phyloP scores from a whole-genome alignment of 495 filamentous ascomycete genomes.

The Lophiostoma macrostomum region DNA sequence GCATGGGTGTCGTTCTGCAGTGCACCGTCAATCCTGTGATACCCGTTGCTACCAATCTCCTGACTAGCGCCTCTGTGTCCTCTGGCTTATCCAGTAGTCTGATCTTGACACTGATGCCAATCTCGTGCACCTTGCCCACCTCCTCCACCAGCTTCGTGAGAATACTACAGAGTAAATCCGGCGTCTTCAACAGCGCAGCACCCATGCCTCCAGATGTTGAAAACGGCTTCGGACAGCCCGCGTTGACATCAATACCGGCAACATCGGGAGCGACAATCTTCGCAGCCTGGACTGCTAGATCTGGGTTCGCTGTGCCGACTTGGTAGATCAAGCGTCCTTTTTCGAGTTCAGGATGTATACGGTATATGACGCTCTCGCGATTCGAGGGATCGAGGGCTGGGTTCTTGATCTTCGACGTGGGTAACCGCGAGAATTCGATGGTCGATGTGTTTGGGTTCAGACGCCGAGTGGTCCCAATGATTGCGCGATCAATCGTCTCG shows the following conservation, averaged over 20 bases:
- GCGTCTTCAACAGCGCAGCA: conserved; percentile 77
- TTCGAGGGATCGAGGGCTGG: conserved; percentile 40
- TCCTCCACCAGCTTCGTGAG: conserved; percentile 75
- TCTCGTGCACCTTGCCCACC: conserved; percentile 68
- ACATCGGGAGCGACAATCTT: conserved; percentile 81
- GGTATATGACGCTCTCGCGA: conserved; percentile 75
- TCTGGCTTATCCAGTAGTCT: conserved; percentile 74
- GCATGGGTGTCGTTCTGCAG: conserved; percentile 94
- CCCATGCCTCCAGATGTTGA: conserved; percentile 91
- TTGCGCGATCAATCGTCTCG: conserved; percentile 84
- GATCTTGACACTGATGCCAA: conserved; percentile 95
- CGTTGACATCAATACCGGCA: conserved; percentile 92
- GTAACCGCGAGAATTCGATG: conserved; percentile 76
- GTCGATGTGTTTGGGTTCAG: conserved; percentile 69
- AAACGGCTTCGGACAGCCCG: conserved; percentile 96
- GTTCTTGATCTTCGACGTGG: conserved; percentile 65
- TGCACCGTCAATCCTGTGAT: conserved; percentile 91
- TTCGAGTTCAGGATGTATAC: conserved; percentile 74
- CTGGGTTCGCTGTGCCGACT: conserved; percentile 78
- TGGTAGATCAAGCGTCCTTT: conserved; percentile 76
- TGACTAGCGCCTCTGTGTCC: conserved; percentile 70
- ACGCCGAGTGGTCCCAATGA: conserved; percentile 79
- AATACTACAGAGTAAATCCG: conserved; percentile 78
- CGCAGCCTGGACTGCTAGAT: conserved; percentile 77
- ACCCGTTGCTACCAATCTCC: conserved; percentile 71